phyloP scores from a whole-genome alignment of 345 rosid species.

The Iberis pinnata region DNA sequence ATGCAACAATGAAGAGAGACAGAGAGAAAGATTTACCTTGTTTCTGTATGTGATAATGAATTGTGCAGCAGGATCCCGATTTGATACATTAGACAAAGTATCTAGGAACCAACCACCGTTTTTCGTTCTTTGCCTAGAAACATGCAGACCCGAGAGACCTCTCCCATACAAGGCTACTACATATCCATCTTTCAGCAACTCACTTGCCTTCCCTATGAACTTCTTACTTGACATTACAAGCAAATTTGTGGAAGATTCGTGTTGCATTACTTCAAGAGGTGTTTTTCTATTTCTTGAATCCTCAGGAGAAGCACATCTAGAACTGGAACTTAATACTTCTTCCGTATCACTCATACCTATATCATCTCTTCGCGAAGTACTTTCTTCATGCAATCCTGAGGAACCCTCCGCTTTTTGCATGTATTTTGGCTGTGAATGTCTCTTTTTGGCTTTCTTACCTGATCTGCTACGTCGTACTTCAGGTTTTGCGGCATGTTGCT shows the following conservation, averaged over 20 bases:
- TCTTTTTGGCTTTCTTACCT: slow-evolving; percentile 93
- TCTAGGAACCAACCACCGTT: slow-evolving; percentile 98
- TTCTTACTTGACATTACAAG: slow-evolving; percentile 47
- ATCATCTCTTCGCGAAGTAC: slow-evolving; percentile 69
- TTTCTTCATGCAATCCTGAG: slow-evolving; percentile 56
- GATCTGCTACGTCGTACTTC: slow-evolving; percentile 73
- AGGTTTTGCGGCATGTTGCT: slow-evolving; percentile 39
- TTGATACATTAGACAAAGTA: slow-evolving; percentile 74
- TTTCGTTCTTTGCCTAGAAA: slow-evolving; percentile 89
- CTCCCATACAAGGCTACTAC: slow-evolving; percentile 81
- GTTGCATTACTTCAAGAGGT: slow-evolving; percentile 55
- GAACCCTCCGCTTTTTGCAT: slow-evolving; percentile 54
- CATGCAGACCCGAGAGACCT: slow-evolving; percentile 63
- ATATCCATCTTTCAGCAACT: slow-evolving; percentile 76
- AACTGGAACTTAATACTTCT: slow-evolving; percentile 69
- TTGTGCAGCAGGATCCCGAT: slow-evolving; percentile 97
- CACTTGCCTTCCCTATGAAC: slow-evolving; percentile 46
- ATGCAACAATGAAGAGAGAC: slow-evolving; percentile 7
- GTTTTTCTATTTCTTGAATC: slow-evolving; percentile 77
- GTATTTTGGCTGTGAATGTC: slow-evolving; percentile 68
- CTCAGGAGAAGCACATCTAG: slow-evolving; percentile 75
- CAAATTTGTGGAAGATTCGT: slow-evolving; percentile 46
- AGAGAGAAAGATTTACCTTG: slow-evolving; percentile 50
- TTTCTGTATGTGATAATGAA: slow-evolving; percentile 78
- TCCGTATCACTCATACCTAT: slow-evolving; percentile 86